Conservation (phyloP, 306 rosid genomes). For the Quillaja saponaria region DNA sequence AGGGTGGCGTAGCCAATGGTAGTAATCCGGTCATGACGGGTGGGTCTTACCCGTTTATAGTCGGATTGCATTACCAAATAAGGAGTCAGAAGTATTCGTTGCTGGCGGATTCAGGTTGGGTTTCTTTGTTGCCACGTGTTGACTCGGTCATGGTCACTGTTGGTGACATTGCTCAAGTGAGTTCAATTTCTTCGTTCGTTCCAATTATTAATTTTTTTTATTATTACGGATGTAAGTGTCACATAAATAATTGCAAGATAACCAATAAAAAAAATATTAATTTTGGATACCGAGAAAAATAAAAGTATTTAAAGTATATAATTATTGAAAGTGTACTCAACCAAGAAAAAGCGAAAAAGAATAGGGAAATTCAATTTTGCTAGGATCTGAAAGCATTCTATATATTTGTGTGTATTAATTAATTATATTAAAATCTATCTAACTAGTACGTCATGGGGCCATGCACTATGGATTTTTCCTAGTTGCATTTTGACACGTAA, state of each 20-base stretch:
- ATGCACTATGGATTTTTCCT: too few relatives aligned
- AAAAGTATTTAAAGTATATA: too few relatives aligned
- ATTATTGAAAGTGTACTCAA: too few relatives aligned
- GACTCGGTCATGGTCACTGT: conserved; percentile 69
- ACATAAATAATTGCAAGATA: too few relatives aligned
- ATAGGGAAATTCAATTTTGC: not conserved
- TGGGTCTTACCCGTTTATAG: conserved; percentile 69
- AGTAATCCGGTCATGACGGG: conserved; percentile 30
- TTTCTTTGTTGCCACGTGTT: conserved; percentile 58
- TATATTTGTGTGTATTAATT: too few relatives aligned
- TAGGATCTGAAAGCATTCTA: too few relatives aligned
- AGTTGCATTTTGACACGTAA: not conserved
- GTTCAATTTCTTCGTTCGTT: not conserved
- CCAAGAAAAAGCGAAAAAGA: not conserved
- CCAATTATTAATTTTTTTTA: not conserved
- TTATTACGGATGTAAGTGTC: not conserved
- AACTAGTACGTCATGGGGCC: too few relatives aligned
- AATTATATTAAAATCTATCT: too few relatives aligned
- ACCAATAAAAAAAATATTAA: too few relatives aligned
- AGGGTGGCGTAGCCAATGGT: conserved; percentile 31
- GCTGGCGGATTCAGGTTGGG: conserved; percentile 82
- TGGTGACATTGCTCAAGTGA: conserved; percentile 88
- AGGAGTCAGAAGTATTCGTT: conserved; percentile 52
- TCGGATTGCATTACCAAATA: conserved; percentile 74
- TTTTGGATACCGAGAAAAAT: too few relatives aligned